phyloP scores from a whole-genome alignment of 2,329 filamentous ascomycete genomes.

The Ceratocystis alfenasii region DNA sequence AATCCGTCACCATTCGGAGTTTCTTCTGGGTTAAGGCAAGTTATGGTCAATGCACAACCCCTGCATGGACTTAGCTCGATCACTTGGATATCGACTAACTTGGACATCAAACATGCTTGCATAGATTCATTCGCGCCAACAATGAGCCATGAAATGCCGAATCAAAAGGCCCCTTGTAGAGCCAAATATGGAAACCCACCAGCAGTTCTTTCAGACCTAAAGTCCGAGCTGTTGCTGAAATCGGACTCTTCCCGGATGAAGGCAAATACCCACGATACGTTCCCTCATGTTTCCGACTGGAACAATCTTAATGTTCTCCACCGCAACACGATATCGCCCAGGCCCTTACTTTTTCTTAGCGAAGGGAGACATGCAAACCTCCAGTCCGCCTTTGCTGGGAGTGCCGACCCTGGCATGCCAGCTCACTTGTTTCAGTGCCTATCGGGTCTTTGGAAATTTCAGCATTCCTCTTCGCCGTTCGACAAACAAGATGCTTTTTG shows the following conservation, averaged over 20 bases:
- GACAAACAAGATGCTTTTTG: constrained; percentile 35
- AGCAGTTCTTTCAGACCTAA: not conserved
- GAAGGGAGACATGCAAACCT: constrained; percentile 36
- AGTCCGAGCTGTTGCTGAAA: not conserved
- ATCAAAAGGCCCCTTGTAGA: not conserved
- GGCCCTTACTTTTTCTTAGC: constrained; percentile 45
- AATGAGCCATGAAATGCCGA: not conserved
- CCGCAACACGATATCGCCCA: constrained; percentile 45
- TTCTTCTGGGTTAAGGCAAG: not conserved
- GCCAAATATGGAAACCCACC: not conserved
- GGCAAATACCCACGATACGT: not conserved
- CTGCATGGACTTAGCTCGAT: not conserved
- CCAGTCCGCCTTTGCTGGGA: constrained; percentile 26
- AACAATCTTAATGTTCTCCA: constrained; percentile 49
- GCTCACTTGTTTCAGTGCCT: constrained; percentile 26
- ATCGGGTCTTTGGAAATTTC: constrained; percentile 45
- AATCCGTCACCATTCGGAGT: no score
- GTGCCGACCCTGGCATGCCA: not conserved
- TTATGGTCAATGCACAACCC: not conserved
- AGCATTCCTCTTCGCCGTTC: constrained; percentile 36
- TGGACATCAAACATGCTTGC: not conserved
- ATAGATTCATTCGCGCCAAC: not conserved
- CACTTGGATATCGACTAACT: not conserved
- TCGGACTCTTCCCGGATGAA: not conserved
- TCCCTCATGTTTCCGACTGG: constrained; percentile 41